These are phyloP conservation scores for Trichophyton rubrum DNA, from an alignment of 2,329 filamentous ascomycete species.

Conservation along the genomic window DNA sequence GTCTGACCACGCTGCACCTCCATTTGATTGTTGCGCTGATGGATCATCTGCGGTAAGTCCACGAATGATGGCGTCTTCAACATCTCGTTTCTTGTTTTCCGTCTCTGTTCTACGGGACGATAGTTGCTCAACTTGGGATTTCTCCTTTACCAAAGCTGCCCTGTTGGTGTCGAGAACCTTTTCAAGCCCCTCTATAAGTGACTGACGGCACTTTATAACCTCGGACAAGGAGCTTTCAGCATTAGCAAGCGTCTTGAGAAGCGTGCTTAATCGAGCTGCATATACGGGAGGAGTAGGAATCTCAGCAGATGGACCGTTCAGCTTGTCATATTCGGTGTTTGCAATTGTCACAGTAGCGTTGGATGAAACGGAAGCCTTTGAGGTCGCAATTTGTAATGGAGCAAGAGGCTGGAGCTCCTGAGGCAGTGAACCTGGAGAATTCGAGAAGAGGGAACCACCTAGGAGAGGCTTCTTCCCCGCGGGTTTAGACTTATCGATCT, in stretches of 20 bases:
- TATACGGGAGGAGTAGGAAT: slow-evolving; percentile 78
- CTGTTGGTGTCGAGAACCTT: slow-evolving; percentile 66
- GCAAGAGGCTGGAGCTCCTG: slow-evolving; percentile 66
- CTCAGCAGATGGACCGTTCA: slow-evolving; percentile 56
- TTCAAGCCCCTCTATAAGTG: slow-evolving; percentile 68
- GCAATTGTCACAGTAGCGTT: slow-evolving; percentile 58
- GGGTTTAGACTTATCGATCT: slow-evolving; percentile 44
- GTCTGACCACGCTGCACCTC: slow-evolving; percentile 10
- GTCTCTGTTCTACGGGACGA: slow-evolving; percentile 55
- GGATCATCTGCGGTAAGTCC: slow-evolving; percentile 55
- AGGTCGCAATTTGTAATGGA: slow-evolving; percentile 57
- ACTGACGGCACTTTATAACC: slow-evolving; percentile 70
- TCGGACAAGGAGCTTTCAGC: slow-evolving; percentile 84
- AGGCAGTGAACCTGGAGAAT: slow-evolving; percentile 48
- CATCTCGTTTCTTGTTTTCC: slow-evolving; percentile 71
- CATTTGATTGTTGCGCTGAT: slow-evolving; percentile 34
- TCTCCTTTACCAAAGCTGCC: slow-evolving; percentile 55
- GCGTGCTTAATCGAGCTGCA: slow-evolving; percentile 72
- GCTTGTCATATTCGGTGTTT: slow-evolving; percentile 70
- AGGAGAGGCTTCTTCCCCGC: slow-evolving; percentile 44
- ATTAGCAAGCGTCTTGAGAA: slow-evolving; percentile 78
- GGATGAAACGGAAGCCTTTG: slow-evolving; percentile 57
- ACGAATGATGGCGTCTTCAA: slow-evolving; percentile 83
- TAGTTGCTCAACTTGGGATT: slow-evolving; percentile 52
- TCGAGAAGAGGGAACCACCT: slow-evolving; percentile 59